Conservation (phyloP, 352 stramenopile genomes). For the Blastocystis sp. region DNA sequence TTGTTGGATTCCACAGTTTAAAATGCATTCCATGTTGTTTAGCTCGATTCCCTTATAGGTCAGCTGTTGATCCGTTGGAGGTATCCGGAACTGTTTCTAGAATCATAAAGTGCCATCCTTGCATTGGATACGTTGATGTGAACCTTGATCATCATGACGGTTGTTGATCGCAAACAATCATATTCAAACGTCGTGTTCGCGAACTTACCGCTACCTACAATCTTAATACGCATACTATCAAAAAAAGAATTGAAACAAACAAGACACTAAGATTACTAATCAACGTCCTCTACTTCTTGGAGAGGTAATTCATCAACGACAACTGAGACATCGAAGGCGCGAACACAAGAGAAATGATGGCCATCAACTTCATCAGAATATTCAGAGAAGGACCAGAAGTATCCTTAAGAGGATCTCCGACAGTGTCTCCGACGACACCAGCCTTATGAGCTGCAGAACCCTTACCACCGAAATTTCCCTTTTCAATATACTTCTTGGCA, state of each 20-base stretch:
- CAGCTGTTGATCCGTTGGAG: conserved; percentile 2
- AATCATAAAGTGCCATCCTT: neutral
- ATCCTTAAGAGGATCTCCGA: conserved; percentile 99
- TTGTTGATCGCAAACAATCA: conserved; percentile 23
- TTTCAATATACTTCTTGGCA: conserved; percentile 99
- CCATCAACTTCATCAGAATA: conserved; percentile 99
- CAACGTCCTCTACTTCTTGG: neutral
- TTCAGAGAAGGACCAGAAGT: conserved; percentile 97
- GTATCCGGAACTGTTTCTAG: conserved; percentile 29
- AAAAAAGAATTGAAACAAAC: conserved; percentile 22
- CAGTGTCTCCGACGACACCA: conserved; percentile 92
- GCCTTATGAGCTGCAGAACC: conserved; percentile 96
- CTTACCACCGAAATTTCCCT: conserved; percentile 84
- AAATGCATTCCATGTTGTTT: conserved; percentile 39
- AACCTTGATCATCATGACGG: conserved; percentile 57
- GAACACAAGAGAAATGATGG: conserved; percentile 97
- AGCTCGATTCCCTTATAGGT: conserved; percentile 35
- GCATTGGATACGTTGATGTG: conserved; percentile 16
- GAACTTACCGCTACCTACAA: conserved; percentile 11
- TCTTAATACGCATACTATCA: conserved; percentile 20
- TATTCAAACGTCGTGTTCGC: neutral
- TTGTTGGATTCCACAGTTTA: conserved; percentile 35
- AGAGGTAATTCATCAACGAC: neutral
- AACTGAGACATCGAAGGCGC: conserved; percentile 88
- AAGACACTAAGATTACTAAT: conserved; percentile 18